Evolutionary conservation across 2,329 filamentous ascomycete species (phyloP).

Genomic region (Tolypocladium album): DNA sequence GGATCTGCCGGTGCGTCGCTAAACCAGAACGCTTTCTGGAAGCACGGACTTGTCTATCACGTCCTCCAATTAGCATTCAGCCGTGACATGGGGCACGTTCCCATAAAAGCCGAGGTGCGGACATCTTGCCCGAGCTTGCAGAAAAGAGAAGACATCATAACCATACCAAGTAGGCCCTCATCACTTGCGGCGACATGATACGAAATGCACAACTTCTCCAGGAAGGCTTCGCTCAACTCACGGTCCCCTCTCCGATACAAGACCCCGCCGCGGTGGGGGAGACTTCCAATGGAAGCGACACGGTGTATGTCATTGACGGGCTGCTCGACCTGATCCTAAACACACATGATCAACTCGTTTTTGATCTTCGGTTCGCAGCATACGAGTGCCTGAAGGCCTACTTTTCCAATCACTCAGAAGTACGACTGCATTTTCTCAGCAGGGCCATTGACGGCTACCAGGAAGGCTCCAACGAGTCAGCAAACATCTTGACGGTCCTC

Average conservation of each 20-base stretch:
- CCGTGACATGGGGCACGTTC: conserved; percentile 50
- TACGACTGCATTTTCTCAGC: conserved; percentile 74
- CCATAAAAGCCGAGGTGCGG: conserved; percentile 70
- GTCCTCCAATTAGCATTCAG: conserved; percentile 78
- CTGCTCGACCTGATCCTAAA: conserved; percentile 74
- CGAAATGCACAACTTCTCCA: conserved; percentile 70
- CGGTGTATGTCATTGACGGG: conserved; percentile 87
- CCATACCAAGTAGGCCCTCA: conserved; percentile 49
- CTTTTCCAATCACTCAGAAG: conserved; percentile 69
- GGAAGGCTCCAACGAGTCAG: conserved; percentile 66
- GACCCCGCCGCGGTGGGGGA: conserved; percentile 21
- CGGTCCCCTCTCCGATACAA: conserved; percentile 54
- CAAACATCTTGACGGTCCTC: conserved; percentile 80
- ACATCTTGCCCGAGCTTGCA: conserved; percentile 3
- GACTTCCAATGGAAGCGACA: conserved; percentile 39
- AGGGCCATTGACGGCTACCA: conserved; percentile 82
- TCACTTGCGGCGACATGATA: conserved; percentile 81
- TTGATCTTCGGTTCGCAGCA: conserved; percentile 74
- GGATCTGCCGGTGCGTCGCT: conserved; percentile 71
- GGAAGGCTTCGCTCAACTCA: conserved; percentile 79
- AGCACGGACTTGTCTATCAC: conserved; percentile 67
- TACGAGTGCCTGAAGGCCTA: conserved; percentile 92
- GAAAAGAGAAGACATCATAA: conserved; percentile 1
- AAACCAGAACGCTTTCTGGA: conserved; percentile 81
- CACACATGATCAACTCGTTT: conserved; percentile 52